Base-by-base conservation (phyloP, 1,139 yeast species). In the Zhuliangozyma parablackwelliae region DNA sequence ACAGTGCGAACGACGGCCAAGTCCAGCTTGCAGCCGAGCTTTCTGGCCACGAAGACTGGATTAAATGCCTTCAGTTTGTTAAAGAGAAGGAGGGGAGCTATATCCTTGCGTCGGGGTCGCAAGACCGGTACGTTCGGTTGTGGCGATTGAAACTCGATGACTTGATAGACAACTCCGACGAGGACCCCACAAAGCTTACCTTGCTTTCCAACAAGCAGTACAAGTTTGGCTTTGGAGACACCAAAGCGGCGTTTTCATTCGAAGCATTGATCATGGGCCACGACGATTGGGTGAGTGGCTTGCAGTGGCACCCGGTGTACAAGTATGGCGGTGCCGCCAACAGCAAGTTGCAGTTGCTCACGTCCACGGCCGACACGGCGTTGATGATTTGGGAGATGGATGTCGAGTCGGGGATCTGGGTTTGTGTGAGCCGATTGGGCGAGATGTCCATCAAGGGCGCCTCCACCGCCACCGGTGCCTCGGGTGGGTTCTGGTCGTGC, bases 361-460 rank as follows among this genome's bases (percentile, higher is more conserved):
- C 97, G 0, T 81, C 96, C 1, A 86, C 96, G 37, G 95, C 97
- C 0, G 98, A 94, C 54, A 85, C 97, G 0, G 87, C 96, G 1
- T 68, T 92, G 37, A 90, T 94, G 87, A 66, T 90, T n/a, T 94
- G 98, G 98, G 83, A 82, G 51, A 92, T 95, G 51, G 97, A 92
- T 60, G 63, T 64, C 29, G 72, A 76, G 5, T 85, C 96, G 3
- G 97, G 97, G 2, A 82, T 92, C 35, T 94, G 98, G 98, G 73
- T 86, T 13, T 86, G 95, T 43, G 70, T 73, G 13, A 70, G 82
- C 26, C 69, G 97, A 51, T 64, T 94, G 25, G 99, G 99, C 29
- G 97, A 92, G 53, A 72, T 92, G 49, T 83, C 96, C 31, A 83
- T 89, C 35, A 92, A 92, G 59, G 99, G 99, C 49, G 96, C 98